phyloP scores from a whole-genome alignment of 805 yeast species.

The Barnettozyma siamensis region DNA sequence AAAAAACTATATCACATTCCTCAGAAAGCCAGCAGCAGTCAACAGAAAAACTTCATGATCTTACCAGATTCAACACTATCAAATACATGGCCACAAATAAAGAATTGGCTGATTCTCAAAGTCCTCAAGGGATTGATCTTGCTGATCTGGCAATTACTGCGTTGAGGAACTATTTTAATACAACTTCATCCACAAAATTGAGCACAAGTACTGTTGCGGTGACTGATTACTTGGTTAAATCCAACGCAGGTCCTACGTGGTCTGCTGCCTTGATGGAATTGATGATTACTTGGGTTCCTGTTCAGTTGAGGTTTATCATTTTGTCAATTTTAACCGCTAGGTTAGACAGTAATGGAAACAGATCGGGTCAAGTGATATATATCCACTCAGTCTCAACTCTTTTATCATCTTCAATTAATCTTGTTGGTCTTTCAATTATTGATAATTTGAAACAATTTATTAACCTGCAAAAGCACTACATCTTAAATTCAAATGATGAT shows the following conservation, averaged over 20 bases:
- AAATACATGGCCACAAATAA: conserved; percentile 6
- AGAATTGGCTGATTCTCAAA: conserved; percentile 6
- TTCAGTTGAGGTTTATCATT: conserved; percentile 64
- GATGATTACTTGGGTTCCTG: conserved; percentile 75
- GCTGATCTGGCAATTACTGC: conserved; percentile 34
- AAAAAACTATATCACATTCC: conserved; percentile 14
- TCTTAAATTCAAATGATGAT: conserved; percentile 20
- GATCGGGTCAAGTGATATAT: conserved; percentile 25
- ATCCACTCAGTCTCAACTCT: conserved; percentile 49
- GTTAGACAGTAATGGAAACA: conserved; percentile 19
- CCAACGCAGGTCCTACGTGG: conserved; percentile 40
- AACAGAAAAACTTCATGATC: conserved; percentile 1
- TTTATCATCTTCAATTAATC: conserved; percentile 70
- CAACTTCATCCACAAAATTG: conserved; percentile 57
- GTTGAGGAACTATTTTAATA: conserved; percentile 56
- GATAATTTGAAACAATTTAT: conserved; percentile 65
- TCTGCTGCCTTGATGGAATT: conserved; percentile 51
- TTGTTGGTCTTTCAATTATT: conserved; percentile 81
- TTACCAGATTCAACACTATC: conserved; percentile 14
- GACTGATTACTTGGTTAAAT: conserved; percentile 36
- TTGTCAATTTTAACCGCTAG: conserved; percentile 42
- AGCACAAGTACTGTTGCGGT: conserved; percentile 50
- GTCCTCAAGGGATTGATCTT: conserved; percentile 17
- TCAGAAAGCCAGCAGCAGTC: conserved; percentile 19
- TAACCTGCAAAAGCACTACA: conserved; percentile 36